A percentile compares a stretch with the other conserved stretches of the same genome.
phyloP scores from a whole-genome alignment of 331 rosid genomes.

The Acacia concinna region DNA sequence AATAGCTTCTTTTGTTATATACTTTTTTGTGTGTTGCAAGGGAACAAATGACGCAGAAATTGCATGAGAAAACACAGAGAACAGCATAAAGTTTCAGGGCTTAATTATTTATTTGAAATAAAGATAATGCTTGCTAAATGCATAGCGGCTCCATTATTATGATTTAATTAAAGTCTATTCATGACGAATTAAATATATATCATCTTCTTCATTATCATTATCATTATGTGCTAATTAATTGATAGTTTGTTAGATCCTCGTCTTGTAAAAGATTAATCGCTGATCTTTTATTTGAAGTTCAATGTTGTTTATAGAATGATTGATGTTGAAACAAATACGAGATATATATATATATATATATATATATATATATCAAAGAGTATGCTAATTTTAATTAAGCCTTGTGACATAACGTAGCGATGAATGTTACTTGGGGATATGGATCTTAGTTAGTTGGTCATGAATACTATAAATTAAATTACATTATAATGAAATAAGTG shows the following conservation, averaged over 20 bases:
- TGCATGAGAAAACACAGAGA: not conserved
- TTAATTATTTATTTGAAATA: not conserved
- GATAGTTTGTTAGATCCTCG: slow-evolving; percentile 2
- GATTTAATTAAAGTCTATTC: slow-evolving; percentile 6
- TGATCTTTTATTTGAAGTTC: slow-evolving; percentile 19
- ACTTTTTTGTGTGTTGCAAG: not conserved
- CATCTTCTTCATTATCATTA: not conserved
- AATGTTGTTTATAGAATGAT: slow-evolving; percentile 4
- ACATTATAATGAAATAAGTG: not conserved
- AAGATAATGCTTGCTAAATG: not conserved
- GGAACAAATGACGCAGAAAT: slow-evolving; percentile 7
- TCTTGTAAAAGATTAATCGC: slow-evolving; percentile 15
- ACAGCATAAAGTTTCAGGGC: not conserved
- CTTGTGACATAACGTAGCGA: slow-evolving; percentile 20
- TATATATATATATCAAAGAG: slow-evolving; percentile 17
- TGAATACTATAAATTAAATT: not conserved
- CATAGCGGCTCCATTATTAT: slow-evolving; percentile 15
- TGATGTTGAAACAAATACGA: slow-evolving; percentile 37
- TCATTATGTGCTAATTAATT: not conserved
- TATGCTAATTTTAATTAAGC: slow-evolving; percentile 7
- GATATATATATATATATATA: slow-evolving; percentile 18
- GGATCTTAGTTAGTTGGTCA: slow-evolving; percentile 20
- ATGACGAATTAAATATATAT: not conserved
- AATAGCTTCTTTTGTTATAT: not conserved
- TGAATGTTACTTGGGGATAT: slow-evolving; percentile 25